A percentile compares a stretch with the other conserved stretches of the same genome.
Evolutionary conservation across 1,139 yeast species (phyloP).

Genomic region (Taiozyma sp.): DNA sequence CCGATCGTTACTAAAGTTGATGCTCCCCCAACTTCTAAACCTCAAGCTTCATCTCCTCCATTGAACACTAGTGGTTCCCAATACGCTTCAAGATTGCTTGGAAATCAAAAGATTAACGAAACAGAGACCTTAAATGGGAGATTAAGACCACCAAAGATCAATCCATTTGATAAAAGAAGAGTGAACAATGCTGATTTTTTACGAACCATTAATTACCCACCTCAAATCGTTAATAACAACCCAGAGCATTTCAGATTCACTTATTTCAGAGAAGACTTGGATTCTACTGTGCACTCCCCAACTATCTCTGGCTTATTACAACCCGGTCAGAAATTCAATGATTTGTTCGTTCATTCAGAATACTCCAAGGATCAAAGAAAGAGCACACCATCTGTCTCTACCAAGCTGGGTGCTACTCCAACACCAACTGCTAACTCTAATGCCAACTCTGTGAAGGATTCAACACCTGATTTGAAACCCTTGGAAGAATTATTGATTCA

Average conservation of each 20-base stretch:
- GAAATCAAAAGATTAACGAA: slow-evolving; percentile 56
- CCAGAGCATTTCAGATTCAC: slow-evolving; percentile 68
- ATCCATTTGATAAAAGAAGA: slow-evolving; percentile 64
- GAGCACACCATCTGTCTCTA: background rate
- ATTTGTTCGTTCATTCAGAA: slow-evolving; percentile 39
- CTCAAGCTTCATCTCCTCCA: background rate
- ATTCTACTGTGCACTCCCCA: slow-evolving; percentile 86
- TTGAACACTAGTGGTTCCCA: slow-evolving; percentile 3
- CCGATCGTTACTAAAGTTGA: slow-evolving; percentile 38
- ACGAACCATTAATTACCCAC: slow-evolving; percentile 30
- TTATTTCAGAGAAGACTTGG: slow-evolving; percentile 86
- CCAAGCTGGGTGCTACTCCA: background rate
- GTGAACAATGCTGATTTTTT: slow-evolving; percentile 18
- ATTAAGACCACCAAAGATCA: slow-evolving; percentile 68
- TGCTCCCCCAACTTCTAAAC: slow-evolving; percentile 14
- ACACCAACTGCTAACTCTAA: slow-evolving; percentile 4
- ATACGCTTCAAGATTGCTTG: slow-evolving; percentile 23
- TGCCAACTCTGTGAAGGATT: slow-evolving; percentile 7
- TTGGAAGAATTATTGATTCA: slow-evolving; percentile 15
- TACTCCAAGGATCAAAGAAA: slow-evolving; percentile 21
- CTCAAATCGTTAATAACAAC: slow-evolving; percentile 34
- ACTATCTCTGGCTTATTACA: slow-evolving; percentile 77
- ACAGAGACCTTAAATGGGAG: slow-evolving; percentile 55
- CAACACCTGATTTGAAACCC: slow-evolving; percentile 14
- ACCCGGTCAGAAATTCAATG: slow-evolving; percentile 47